Base-by-base conservation (phyloP, 371 early-diverging fungal species). In the Apophysomyces elegans region DNA sequence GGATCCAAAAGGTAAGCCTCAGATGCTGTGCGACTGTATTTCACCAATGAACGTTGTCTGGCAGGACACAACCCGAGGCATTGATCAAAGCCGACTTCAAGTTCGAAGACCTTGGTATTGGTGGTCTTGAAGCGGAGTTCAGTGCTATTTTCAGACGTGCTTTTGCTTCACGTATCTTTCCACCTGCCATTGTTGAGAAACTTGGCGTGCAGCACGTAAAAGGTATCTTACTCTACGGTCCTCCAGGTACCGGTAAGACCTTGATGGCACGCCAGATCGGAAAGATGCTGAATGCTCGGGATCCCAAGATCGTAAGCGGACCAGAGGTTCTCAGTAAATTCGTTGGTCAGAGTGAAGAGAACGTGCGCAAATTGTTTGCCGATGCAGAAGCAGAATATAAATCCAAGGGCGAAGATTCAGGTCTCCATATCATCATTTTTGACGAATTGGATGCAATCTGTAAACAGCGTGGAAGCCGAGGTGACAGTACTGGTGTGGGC, bases 381-480 rank as follows among this genome's bases (percentile, higher is more conserved):
- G 95, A 96, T 66, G 99, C 99, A 8, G 99, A 99, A 75, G 88
- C 86, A 61, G 98, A 96, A 84, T 99, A 97, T 84, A 94, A 95
- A 75, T 88, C 87, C 65, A 94, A 95, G 71, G 98, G 97, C 39
- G 99, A 99, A 58, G 95, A 97, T 41, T 93, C 94, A 58, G 85
- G 88, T 32, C 84, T 99, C 57, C 99, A 99, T 73, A 99, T 99
- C 64, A 99, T 99, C 71, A 99, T 99, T 60, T 99, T 99, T 81
- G 99, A 99, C 79, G 99, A 99, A 84, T 88, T 99, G 77, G 99
- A 99, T 83, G 99, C 99, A 16, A 99, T 99, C 62, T 99, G 99
- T 86, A 98, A 97, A 73, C 98, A 97, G 71, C 95, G 99, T 86
- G 99, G 99, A 45, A 88, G 91, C 50, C 93, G 90, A 63, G 92